Evolutionary conservation across 495 filamentous ascomycete genomes (phyloP).

Genomic region (Penicillium roqueforti): DNA sequence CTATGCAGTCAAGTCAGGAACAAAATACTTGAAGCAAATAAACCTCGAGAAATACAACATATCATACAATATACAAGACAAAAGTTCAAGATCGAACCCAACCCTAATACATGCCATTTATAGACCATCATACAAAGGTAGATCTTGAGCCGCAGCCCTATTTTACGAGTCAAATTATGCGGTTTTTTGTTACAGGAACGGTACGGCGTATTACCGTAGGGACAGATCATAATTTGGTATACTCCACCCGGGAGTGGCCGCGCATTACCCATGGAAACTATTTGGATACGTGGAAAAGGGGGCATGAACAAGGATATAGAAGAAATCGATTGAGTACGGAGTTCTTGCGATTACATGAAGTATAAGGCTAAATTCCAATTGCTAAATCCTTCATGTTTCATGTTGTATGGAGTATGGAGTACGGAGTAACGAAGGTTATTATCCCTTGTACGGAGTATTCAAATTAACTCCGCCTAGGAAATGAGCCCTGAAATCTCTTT

Average conservation of each 20-base stretch:
- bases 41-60: too few species aligned
- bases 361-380: neutral
- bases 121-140: neutral
- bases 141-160: neutral
- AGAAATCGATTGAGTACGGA: too few species aligned
- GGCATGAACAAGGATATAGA: neutral
- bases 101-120: neutral
- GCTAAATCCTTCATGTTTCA: neutral
- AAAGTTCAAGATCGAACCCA: neutral
- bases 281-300: neutral
- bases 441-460: neutral
- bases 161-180: neutral
- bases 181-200: neutral
- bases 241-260: slow-evolving; percentile 17
- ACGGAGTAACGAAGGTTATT: too few species aligned
- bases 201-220: neutral
- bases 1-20: neutral
- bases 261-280: slow-evolving; percentile 9
- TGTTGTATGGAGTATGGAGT: too few species aligned
- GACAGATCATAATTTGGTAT: neutral
- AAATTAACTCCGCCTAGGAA: slow-evolving; percentile 5
- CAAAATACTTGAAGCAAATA: neutral
- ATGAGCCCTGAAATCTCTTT: neutral
- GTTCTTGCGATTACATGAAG: neutral
- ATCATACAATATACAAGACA: neutral